phyloP scores from a whole-genome alignment of 2,329 filamentous ascomycete genomes.

The Dothidotthia symphoricarpi region DNA sequence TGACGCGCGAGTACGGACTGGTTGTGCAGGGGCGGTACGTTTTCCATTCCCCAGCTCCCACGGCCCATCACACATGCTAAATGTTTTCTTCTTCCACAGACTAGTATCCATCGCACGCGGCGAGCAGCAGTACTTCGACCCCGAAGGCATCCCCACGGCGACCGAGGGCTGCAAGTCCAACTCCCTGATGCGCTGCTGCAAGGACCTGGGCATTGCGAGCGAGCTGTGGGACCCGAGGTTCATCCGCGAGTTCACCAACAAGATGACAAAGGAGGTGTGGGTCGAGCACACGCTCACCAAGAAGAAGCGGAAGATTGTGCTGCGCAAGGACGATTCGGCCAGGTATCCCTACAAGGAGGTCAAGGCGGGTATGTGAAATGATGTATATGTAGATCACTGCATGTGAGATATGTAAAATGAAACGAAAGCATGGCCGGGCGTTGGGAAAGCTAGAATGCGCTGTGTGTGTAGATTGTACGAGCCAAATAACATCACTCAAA shows the following conservation, averaged over 20 bases:
- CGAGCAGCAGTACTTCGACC: slow-evolving; percentile 89
- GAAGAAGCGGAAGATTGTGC: slow-evolving; percentile 84
- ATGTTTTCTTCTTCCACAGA: slow-evolving; percentile 52
- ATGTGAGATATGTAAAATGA: not conserved
- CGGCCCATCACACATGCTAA: not conserved
- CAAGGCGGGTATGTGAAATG: slow-evolving; percentile 15
- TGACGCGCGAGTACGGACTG: slow-evolving; percentile 90
- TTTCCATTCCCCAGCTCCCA: not conserved
- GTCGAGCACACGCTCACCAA: slow-evolving; percentile 85
- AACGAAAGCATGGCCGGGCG: not conserved
- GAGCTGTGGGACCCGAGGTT: slow-evolving; percentile 96
- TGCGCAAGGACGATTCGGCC: slow-evolving; percentile 77
- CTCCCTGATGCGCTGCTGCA: slow-evolving; percentile 96
- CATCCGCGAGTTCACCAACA: slow-evolving; percentile 76
- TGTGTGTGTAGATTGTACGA: no score
- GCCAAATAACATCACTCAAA: no score
- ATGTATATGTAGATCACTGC: not conserved
- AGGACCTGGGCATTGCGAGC: slow-evolving; percentile 90
- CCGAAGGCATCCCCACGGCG: slow-evolving; percentile 87
- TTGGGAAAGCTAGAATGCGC: no score
- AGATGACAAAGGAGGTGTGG: slow-evolving; percentile 75
- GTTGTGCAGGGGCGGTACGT: slow-evolving; percentile 81
- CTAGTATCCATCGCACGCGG: slow-evolving; percentile 90
- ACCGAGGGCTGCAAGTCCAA: slow-evolving; percentile 98
- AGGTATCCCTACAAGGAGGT: slow-evolving; percentile 61